phyloP scores from a whole-genome alignment of 805 yeast genomes.

The Dipodascus albidus region DNA sequence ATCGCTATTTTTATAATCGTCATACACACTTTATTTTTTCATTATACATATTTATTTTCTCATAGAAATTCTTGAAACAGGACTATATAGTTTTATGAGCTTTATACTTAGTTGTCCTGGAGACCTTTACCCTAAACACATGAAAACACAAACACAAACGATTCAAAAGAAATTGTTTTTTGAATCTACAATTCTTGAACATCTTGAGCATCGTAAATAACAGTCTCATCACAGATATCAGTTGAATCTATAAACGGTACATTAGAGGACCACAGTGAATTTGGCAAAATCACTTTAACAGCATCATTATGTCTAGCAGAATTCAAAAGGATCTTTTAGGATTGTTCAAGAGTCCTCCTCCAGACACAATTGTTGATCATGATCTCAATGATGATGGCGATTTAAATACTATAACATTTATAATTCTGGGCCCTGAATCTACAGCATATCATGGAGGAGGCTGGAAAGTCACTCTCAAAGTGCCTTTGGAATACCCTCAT shows the following conservation, averaged over 20 bases:
- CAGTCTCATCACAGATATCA: too few species aligned
- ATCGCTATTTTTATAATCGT: neutral
- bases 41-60: neutral
- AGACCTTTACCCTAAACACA: neutral
- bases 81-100: too few species aligned
- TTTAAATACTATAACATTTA: conserved; percentile 1
- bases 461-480: conserved; percentile 32
- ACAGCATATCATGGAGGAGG: conserved; percentile 35
- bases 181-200: neutral
- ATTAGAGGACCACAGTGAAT: too few species aligned
- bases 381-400: conserved; percentile 1
- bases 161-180: neutral
- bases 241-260: too few species aligned
- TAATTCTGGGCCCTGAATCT: conserved; percentile 29
- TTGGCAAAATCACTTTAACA: too few species aligned
- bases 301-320: conserved; percentile 5
- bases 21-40: neutral
- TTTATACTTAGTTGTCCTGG: neutral
- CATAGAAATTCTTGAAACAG: neutral
- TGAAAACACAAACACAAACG: neutral
- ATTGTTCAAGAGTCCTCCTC: conserved; percentile 7
- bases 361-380: conserved; percentile 6
- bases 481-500: conserved; percentile 31
- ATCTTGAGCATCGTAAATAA: too few species aligned
- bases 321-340: conserved; percentile 7